Percentiles rank a stretch among this genome's conserved stretches.
Conservation (phyloP, 257 asterid genomes). For the Nyctanthes arbortristis region DNA sequence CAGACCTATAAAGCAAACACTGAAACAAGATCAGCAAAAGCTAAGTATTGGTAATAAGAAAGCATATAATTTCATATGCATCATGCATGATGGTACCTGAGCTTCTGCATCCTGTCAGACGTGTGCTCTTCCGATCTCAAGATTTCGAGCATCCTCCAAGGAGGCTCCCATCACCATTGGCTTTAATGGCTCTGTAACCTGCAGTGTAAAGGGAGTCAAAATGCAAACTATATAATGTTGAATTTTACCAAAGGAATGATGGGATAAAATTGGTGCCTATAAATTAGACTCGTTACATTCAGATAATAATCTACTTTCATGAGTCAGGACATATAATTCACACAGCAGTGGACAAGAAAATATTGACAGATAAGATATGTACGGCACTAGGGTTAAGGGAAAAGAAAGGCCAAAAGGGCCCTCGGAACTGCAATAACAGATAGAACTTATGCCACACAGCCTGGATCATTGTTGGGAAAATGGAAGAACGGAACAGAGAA, state of each 20-base stretch:
- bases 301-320: not conserved
- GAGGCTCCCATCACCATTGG: constrained; percentile 54
- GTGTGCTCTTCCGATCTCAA: constrained; percentile 55
- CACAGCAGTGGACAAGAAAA: constrained; percentile 3
- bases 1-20: not conserved
- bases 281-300: not conserved
- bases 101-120: constrained; percentile 63
- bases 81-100: constrained; percentile 39
- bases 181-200: constrained; percentile 59
- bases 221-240: not conserved
- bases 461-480: not conserved
- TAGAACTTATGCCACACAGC: not conserved
- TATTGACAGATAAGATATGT: not conserved
- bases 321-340: not conserved
- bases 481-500: not conserved
- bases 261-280: not conserved
- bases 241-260: not conserved
- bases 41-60: not conserved
- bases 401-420: not conserved
- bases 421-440: not conserved
- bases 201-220: constrained; percentile 11
- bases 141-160: constrained; percentile 59
- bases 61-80: constrained; percentile 3
- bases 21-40: not conserved
- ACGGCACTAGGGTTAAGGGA: not conserved